Percentiles rank a stretch among this genome's conserved stretches.
Evolutionary conservation across 139 green algal genomes (phyloP).

Genomic region (Pleodorina starrii): DNA sequence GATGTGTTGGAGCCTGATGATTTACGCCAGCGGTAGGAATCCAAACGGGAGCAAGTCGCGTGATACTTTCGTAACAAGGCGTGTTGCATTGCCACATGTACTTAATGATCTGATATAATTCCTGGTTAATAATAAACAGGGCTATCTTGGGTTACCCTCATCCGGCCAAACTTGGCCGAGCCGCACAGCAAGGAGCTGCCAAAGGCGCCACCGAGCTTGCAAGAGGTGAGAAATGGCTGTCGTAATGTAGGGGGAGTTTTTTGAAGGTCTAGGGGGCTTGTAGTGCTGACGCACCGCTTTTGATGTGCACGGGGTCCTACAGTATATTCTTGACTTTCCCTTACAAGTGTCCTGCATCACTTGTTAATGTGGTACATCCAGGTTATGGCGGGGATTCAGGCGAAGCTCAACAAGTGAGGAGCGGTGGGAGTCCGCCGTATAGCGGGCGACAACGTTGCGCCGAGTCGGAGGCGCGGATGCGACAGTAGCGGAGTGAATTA

Average conservation of each 20-base stretch:
- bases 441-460: too few relatives aligned
- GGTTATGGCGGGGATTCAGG: slow-evolving; percentile 55
- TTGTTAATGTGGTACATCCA: too few relatives aligned
- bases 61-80: background rate
- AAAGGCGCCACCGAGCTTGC: slow-evolving; percentile 37
- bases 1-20: slow-evolving; percentile 58
- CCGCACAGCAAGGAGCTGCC: slow-evolving; percentile 44
- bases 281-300: background rate
- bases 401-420: slow-evolving; percentile 51
- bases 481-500: too few relatives aligned
- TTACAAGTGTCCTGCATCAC: too few relatives aligned
- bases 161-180: slow-evolving; percentile 30
- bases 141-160: slow-evolving; percentile 32
- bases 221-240: slow-evolving; percentile 23
- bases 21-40: slow-evolving; percentile 47
- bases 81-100: background rate
- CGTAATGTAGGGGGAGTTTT: background rate
- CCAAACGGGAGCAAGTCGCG: background rate
- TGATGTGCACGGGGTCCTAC: too few relatives aligned
- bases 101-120: background rate
- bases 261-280: background rate
- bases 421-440: too few relatives aligned
- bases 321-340: too few relatives aligned
- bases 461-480: too few relatives aligned
- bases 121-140: background rate